Evolutionary conservation across 2,329 filamentous ascomycete genomes (phyloP).

Genomic region (Monosporascus sp.): DNA sequence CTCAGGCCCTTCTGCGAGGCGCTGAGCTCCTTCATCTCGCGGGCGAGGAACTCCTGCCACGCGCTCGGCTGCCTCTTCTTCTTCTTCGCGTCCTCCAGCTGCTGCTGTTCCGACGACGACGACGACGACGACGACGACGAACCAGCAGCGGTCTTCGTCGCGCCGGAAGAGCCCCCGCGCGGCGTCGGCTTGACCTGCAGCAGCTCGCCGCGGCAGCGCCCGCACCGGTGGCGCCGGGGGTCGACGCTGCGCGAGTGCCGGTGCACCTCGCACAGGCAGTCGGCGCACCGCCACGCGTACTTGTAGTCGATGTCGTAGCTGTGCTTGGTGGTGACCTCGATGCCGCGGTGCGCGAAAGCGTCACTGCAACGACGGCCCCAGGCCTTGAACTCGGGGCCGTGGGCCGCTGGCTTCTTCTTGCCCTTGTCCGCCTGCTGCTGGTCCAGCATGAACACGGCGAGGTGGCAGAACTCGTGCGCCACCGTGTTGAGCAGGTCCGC

Average conservation of each 20-base stretch:
- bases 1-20: constrained; percentile 19
- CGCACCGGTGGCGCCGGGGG: constrained; percentile 64
- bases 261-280: constrained; percentile 68
- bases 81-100: background rate
- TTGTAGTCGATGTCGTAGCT: constrained; percentile 87
- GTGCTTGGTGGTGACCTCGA: constrained; percentile 86
- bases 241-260: constrained; percentile 85
- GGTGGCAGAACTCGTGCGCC: constrained; percentile 95
- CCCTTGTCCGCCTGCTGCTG: constrained; percentile 53
- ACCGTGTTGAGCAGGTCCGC: constrained; percentile 78
- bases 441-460: constrained; percentile 85
- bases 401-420: constrained; percentile 49
- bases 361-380: constrained; percentile 57
- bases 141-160: background rate
- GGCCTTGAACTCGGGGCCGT: constrained; percentile 76
- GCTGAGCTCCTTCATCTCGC: constrained; percentile 17
- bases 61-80: constrained; percentile 32
- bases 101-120: background rate
- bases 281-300: constrained; percentile 75
- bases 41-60: constrained; percentile 45
- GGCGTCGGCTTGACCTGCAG: constrained; percentile 77
- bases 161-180: constrained; percentile 29
- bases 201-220: constrained; percentile 64
- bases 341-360: constrained; percentile 54
- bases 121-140: background rate